Evolutionary conservation across 2,329 filamentous ascomycete species (phyloP).

Genomic region (Monilinia polystroma): DNA sequence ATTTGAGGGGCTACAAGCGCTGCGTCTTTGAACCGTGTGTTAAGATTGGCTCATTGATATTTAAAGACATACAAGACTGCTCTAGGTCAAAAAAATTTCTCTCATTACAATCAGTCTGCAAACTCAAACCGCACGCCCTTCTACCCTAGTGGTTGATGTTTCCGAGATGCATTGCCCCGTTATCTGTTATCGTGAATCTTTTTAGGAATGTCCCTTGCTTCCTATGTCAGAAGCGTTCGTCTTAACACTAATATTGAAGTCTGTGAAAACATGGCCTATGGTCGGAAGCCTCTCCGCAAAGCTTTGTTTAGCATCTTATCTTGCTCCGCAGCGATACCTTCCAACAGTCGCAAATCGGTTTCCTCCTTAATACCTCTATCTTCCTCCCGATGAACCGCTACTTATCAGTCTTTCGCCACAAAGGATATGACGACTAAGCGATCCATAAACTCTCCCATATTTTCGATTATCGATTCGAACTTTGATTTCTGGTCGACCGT

Average conservation of each 20-base stretch:
- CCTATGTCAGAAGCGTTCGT: not conserved
- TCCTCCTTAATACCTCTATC: not conserved
- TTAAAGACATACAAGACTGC: not conserved
- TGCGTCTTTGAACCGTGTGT: not conserved
- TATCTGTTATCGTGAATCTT: not conserved
- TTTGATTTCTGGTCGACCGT: not conserved
- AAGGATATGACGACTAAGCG: not conserved
- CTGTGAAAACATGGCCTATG: not conserved
- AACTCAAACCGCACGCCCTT: not conserved
- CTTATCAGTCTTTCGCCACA: not conserved
- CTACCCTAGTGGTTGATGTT: not conserved
- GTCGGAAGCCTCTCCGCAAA: not conserved
- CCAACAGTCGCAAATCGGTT: not conserved
- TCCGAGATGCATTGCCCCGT: not conserved
- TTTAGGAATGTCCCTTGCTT: not conserved
- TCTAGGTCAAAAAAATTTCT: not conserved
- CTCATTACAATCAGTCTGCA: not conserved
- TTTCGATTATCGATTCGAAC: not conserved
- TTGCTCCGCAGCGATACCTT: not conserved
- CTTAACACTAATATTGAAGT: not conserved
- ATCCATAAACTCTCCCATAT: not conserved
- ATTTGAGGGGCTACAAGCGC: constrained; percentile 15
- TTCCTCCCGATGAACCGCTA: not conserved
- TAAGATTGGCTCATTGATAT: not conserved
- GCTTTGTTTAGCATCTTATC: not conserved